Evolutionary conservation across 805 yeast species (phyloP).

Genomic region (Metschnikowia baotianmanensis): DNA sequence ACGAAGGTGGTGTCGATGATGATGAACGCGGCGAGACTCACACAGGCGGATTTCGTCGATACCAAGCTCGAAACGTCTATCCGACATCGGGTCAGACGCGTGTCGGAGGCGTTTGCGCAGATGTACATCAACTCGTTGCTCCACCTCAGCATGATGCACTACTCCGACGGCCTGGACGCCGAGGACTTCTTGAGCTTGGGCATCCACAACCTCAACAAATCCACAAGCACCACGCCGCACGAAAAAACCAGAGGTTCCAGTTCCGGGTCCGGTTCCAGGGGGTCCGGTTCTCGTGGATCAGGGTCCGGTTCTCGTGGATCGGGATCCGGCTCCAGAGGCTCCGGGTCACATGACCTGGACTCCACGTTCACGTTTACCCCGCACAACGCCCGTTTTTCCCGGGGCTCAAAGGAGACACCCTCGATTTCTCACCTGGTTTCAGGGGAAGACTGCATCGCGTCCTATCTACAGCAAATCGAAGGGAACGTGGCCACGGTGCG

Average conservation of each 20-base stretch:
- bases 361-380: too few species aligned
- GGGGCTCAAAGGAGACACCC: too few species aligned
- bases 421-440: conserved; percentile 8
- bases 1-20: conserved; percentile 52
- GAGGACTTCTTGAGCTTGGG: conserved; percentile 33
- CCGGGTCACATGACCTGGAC: too few species aligned
- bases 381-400: too few species aligned
- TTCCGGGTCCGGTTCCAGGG: too few species aligned
- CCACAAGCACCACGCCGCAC: conserved; percentile 14
- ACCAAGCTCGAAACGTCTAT: conserved; percentile 48
- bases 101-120: conserved; percentile 56
- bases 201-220: conserved; percentile 26
- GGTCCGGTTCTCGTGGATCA: too few species aligned
- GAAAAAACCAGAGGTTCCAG: conserved; percentile 9
- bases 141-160: conserved; percentile 48
- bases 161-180: conserved; percentile 22
- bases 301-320: too few species aligned
- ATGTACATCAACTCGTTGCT: conserved; percentile 63
- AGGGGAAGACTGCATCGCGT: conserved; percentile 14
- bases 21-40: conserved; percentile 54
- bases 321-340: conserved; percentile 14
- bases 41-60: conserved; percentile 48
- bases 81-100: conserved; percentile 47
- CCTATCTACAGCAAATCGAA: conserved; percentile 39
- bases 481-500: conserved; percentile 38